Evolutionary conservation across 2,329 filamentous ascomycete genomes (phyloP), one percentile per base, ranked within the genome.

Genomic region (Xylaria sp.): DNA sequence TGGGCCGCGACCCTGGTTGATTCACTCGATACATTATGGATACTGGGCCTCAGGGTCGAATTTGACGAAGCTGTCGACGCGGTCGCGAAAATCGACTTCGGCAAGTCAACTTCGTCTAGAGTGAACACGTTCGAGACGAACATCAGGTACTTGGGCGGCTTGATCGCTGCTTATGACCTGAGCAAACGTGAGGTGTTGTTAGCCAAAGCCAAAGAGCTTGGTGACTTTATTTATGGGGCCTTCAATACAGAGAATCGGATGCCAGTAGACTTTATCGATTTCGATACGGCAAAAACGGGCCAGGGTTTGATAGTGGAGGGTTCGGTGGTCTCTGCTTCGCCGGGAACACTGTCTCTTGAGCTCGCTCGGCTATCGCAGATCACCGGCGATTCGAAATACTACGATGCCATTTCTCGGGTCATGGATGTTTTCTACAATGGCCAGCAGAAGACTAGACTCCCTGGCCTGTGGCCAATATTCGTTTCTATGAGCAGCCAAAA

Each of bases 311-410:
- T 62, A 0, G 72, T 81, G 0, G 82, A 84, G 66, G 21, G 35
- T 0, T 73, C 66, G 1, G 82, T 85, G 4, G 81, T 84, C 16
- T 81, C 83, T 2, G 84, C 84, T 6, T 81, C 82, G 5, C 81
- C 83, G 1, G 92, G 91, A 5, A 92, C 90, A 5, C 82, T 94
- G 59, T 90, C 88, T 1, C 80, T 94, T 66, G 92, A 94, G 74
- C 90, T 94, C 77, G 92, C 91, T 16, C 85, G 90, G 18, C 81
- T 94, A 58, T 90, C 91, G 2, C 92, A 94, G 77, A 80, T 94
- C 68, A 94, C 92, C 0, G 89, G 88, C 35, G 85, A 94, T 69
- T 80, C 86, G 21, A 93, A 91, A 74, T 94, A 93, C 80, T 93
- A 91, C 76, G 90, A 92, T 76, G 91, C 90, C 5, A 85, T 92